These are phyloP conservation scores for Aureobasidium vineae DNA, from an alignment of 2,329 filamentous ascomycete species.

Conservation along the genomic window DNA sequence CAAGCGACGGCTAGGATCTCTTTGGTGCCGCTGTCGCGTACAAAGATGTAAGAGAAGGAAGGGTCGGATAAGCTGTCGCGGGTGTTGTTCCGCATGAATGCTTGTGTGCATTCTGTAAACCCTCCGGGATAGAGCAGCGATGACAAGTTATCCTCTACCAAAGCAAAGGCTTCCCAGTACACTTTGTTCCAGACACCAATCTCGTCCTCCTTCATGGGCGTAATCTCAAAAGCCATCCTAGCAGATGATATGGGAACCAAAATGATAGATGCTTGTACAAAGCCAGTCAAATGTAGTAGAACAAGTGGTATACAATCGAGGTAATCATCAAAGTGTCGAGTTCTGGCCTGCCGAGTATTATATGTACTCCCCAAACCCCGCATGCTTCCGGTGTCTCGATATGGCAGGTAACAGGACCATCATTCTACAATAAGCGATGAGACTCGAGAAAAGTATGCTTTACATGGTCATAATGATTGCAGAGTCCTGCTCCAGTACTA, in stretches of 20 bases:
- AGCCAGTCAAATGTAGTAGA: no score
- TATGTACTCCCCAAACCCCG: not conserved
- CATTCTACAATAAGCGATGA: not conserved
- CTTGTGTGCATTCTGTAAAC: constrained; percentile 21
- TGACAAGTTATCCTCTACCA: constrained; percentile 26
- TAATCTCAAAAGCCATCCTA: constrained; percentile 19
- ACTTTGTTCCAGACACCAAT: constrained; percentile 27
- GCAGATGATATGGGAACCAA: not conserved
- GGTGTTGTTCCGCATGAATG: constrained; percentile 10
- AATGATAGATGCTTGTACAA: not conserved
- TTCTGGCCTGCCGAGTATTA: not conserved
- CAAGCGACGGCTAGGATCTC: constrained; percentile 26
- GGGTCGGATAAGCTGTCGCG: constrained; percentile 3
- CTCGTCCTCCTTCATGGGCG: constrained; percentile 21
- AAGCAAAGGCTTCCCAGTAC: constrained; percentile 26
- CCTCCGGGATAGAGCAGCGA: constrained; percentile 28
- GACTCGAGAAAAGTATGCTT: no score
- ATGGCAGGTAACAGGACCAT: not conserved
- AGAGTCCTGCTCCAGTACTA: not conserved
- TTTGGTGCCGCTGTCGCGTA: constrained; percentile 24
- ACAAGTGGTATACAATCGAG: not conserved
- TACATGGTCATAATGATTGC: not conserved
- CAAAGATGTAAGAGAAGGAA: constrained; percentile 24
- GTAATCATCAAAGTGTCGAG: not conserved
- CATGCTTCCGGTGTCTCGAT: constrained; percentile 9